Conservation (phyloP, 345 rosid species). For the Ceriops tagal region DNA sequence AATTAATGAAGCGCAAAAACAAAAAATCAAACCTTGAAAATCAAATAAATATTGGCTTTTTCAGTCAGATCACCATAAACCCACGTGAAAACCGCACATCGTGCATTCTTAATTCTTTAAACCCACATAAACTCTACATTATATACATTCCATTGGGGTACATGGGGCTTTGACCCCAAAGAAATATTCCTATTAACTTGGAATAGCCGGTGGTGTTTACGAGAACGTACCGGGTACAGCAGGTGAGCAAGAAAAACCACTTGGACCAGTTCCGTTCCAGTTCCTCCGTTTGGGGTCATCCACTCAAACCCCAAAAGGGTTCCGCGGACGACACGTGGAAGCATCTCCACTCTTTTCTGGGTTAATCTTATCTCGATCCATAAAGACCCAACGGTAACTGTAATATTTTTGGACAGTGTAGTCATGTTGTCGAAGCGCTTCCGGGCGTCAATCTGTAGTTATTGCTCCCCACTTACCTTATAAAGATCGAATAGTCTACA, state of each 20-base stretch:
- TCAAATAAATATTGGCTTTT: neutral
- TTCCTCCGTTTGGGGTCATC: conserved; percentile 31
- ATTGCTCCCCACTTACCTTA: too few relatives aligned
- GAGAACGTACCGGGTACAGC: conserved; percentile 15
- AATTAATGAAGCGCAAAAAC: neutral
- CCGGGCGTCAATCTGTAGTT: too few relatives aligned
- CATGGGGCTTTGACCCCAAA: neutral
- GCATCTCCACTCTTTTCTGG: conserved; percentile 15
- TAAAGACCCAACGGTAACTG: conserved; percentile 13
- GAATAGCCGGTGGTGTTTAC: conserved; percentile 18
- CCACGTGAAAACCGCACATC: conserved; percentile 19
- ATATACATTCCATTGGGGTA: neutral
- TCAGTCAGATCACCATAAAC: conserved; percentile 24
- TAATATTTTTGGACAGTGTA: too few relatives aligned
- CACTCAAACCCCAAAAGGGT: conserved; percentile 17
- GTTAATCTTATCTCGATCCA: conserved; percentile 28
- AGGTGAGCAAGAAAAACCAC: conserved; percentile 9
- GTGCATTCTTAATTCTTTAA: conserved; percentile 15
- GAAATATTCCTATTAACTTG: neutral
- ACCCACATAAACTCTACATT: conserved; percentile 20
- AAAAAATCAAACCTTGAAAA: neutral
- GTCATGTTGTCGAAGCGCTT: too few relatives aligned
- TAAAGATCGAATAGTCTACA: too few relatives aligned
- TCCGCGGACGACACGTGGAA: conserved; percentile 29
- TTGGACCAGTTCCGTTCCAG: conserved; percentile 15